Evolutionary conservation across 2,329 filamentous ascomycete genomes (phyloP).

Genomic region (Monilinia vaccinii-corymbosi): DNA sequence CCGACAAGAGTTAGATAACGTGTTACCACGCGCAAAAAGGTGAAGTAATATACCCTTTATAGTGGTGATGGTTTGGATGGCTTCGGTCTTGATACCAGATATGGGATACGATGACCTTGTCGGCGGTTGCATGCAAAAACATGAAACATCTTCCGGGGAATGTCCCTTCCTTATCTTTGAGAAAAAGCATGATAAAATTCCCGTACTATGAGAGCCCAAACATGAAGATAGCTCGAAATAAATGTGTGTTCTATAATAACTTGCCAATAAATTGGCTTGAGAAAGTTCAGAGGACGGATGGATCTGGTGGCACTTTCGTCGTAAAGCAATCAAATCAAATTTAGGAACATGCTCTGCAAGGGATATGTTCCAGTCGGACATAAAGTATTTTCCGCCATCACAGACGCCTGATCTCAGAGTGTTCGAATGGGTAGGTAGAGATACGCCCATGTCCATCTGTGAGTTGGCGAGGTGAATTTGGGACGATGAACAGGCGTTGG

Average conservation of each 20-base stretch:
- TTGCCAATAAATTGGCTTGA: background rate
- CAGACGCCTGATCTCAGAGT: background rate
- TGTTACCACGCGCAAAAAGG: conserved; percentile 3
- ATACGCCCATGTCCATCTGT: background rate
- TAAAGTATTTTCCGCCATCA: background rate
- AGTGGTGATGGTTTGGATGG: conserved; percentile 11
- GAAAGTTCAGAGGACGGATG: conserved; percentile 11
- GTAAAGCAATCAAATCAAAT: conserved; percentile 4
- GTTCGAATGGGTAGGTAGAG: background rate
- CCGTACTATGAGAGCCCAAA: background rate
- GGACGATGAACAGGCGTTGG: conserved; percentile 1
- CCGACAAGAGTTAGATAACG: background rate
- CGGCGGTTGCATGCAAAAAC: conserved; percentile 11
- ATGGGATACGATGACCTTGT: conserved; percentile 10
- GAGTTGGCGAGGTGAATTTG: conserved; percentile 1
- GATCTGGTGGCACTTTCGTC: conserved; percentile 13
- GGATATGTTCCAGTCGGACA: background rate
- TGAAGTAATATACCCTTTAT: conserved; percentile 3
- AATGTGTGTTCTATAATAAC: background rate
- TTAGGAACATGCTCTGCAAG: background rate
- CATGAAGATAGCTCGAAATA: background rate
- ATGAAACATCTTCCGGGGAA: background rate
- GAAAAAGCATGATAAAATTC: background rate
- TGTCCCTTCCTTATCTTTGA: background rate
- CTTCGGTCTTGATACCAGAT: conserved; percentile 2